These are phyloP conservation scores for Calonectria pseudoreteaudii DNA, from an alignment of 2,329 filamentous ascomycete genomes.

Conservation along the genomic window DNA sequence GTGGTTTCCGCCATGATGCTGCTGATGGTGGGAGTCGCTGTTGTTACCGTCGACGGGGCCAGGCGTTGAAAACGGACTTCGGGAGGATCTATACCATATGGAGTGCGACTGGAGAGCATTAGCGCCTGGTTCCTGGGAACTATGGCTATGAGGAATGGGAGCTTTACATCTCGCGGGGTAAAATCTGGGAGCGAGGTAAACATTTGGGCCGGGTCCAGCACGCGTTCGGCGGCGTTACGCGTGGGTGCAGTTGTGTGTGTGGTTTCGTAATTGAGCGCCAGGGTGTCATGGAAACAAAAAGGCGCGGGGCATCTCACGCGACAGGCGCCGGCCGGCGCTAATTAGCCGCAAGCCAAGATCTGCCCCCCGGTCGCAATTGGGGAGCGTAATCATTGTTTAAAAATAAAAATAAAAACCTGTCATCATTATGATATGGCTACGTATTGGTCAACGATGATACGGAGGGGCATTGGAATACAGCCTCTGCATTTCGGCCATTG, in stretches of 20 bases:
- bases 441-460: slow-evolving; percentile 18
- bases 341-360: slow-evolving; percentile 37
- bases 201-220: slow-evolving; percentile 54
- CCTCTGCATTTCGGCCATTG: neutral
- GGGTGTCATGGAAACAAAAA: slow-evolving; percentile 26
- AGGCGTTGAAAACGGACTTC: slow-evolving; percentile 57
- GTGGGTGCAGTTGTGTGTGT: slow-evolving; percentile 13
- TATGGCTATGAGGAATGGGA: neutral
- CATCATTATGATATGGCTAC: slow-evolving; percentile 1
- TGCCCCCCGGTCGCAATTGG: slow-evolving; percentile 1
- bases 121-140: slow-evolving; percentile 1
- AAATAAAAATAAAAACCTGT: neutral
- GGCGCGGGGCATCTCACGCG: slow-evolving; percentile 35
- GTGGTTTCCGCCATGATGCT: slow-evolving; percentile 47
- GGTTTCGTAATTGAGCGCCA: slow-evolving; percentile 30
- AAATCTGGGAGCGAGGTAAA: slow-evolving; percentile 75
- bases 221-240: slow-evolving; percentile 30
- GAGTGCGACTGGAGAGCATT: slow-evolving; percentile 70
- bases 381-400: slow-evolving; percentile 10
- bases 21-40: slow-evolving; percentile 41
- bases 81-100: slow-evolving; percentile 78
- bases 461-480: neutral
- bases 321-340: slow-evolving; percentile 38
- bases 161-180: slow-evolving; percentile 75
- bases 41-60: slow-evolving; percentile 48